Base-by-base conservation (phyloP, 148 eudicot genomes). In the Vaccinium myrtillus region DNA sequence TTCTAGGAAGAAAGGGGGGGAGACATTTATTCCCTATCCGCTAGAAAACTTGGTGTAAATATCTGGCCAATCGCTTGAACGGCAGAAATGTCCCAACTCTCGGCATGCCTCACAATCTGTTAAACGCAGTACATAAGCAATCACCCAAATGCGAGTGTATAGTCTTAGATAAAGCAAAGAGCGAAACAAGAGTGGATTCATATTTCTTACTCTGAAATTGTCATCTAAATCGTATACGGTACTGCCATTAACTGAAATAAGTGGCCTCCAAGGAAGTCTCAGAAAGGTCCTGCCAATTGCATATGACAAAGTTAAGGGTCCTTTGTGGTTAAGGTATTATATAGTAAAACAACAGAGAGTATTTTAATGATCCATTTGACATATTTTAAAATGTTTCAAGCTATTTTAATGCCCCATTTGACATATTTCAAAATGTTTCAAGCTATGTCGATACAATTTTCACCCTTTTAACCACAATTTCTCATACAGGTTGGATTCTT, bases 201-300 rank as follows among this genome's bases (percentile, higher is more conserved):
- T 25, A 16, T 30, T 76, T 32, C 93, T 88, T 87, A 94, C 99
- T 81, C 89, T 92, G 56, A 87, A 88, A 58, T 88, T 84, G 30
- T 89, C 92, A 79, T 93, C 88, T 69, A 94, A 81, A 82, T 92
- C 92, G 86, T 96, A 96, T 7, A 87, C 76, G 21, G 99, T 96
- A 21, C 85, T 92, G 83, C 99, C 99, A 88, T 94, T 93, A 80
- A 96, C 82, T 48, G 87, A 87, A 85, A 96, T 93, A 73, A 92
- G 89, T 82, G 98, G 99, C 89, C 85, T 93, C 99, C 99, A 94
- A 27, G 99, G 99, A 89, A 96, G 97, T 87, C 92, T 94, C 84
- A 96, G 91, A 84, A 88, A 94, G 36, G 98, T 96, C 93, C 99
- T 96, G 90, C 91, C 85, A 14, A 69, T 69, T 46, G 13, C 58